A percentile compares a stretch with the other conserved stretches of the same genome.
Evolutionary conservation across 352 stramenopile genomes (phyloP).

Genomic region (Globisporangium middletonii): DNA sequence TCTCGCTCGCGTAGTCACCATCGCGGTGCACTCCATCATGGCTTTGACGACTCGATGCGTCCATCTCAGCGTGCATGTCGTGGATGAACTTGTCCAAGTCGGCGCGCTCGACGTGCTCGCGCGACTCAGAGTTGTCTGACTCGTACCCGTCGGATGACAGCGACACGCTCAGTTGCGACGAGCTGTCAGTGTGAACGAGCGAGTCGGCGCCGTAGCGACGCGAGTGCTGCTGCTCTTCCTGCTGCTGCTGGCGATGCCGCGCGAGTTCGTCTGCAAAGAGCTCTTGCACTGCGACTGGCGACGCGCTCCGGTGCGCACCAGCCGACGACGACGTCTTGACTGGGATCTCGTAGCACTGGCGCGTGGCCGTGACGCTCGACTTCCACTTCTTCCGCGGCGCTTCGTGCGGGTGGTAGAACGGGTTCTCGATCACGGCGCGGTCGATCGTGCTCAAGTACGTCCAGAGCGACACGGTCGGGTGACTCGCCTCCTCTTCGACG

Average conservation of each 20-base stretch:
- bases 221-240: neutral
- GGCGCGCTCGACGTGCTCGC: slow-evolving; percentile 15
- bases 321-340: neutral
- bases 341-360: slow-evolving; percentile 47
- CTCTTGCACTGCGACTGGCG: too few species aligned
- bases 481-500: slow-evolving; percentile 35
- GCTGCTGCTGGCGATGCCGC: too few species aligned
- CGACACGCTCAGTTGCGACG: slow-evolving; percentile 18
- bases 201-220: slow-evolving; percentile 12
- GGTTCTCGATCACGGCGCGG: slow-evolving; percentile 51
- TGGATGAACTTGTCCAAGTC: slow-evolving; percentile 24
- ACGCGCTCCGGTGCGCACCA: too few species aligned
- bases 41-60: neutral
- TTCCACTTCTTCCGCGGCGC: slow-evolving; percentile 44
- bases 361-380: slow-evolving; percentile 44
- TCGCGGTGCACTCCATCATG: neutral
- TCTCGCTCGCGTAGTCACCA: slow-evolving; percentile 12
- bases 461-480: slow-evolving; percentile 70
- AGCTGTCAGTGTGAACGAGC: slow-evolving; percentile 24
- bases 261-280: too few species aligned
- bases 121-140: slow-evolving; percentile 16
- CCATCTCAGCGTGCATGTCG: slow-evolving; percentile 17
- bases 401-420: slow-evolving; percentile 59
- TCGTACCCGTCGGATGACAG: slow-evolving; percentile 25
- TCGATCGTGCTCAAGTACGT: slow-evolving; percentile 68